Conservation (phyloP, 1,284 basidiomycete genomes). For the Sanghuangporus weigelae region DNA sequence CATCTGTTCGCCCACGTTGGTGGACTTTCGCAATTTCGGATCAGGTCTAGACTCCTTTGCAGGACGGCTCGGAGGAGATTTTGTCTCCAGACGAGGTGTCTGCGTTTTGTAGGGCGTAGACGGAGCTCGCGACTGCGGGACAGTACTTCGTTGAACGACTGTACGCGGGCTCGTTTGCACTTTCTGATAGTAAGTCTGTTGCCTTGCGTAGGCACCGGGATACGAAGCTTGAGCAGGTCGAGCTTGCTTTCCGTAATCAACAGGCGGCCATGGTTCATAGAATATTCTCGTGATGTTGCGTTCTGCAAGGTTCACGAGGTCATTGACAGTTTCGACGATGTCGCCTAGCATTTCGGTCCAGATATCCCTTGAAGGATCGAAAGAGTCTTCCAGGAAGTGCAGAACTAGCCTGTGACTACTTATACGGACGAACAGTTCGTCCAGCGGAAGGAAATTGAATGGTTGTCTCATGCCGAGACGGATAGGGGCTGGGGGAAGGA, state of each 20-base stretch:
- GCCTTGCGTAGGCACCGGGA: background rate
- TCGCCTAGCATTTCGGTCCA: background rate
- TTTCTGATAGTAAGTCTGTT: background rate
- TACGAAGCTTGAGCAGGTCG: background rate
- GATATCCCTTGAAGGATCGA: background rate
- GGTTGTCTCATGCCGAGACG: background rate
- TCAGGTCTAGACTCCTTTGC: background rate
- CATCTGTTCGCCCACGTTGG: background rate
- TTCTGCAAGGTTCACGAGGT: slow-evolving; percentile 7
- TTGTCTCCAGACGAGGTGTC: background rate
- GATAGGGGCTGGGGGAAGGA: background rate
- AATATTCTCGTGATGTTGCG: slow-evolving; percentile 5
- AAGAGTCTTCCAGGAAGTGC: background rate
- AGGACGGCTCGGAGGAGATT: background rate
- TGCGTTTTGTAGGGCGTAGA: background rate
- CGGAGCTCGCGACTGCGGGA: background rate
- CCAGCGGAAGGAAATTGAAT: background rate
- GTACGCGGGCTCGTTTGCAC: background rate
- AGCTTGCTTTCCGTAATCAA: background rate
- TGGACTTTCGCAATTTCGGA: background rate
- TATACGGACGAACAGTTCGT: background rate
- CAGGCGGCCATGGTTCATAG: slow-evolving; percentile 5
- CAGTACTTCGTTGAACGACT: background rate
- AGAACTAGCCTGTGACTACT: background rate
- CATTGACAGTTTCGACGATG: slow-evolving; percentile 2